Evolutionary conservation across 352 stramenopile species (phyloP).

Genomic region (Phytophthora cajani): DNA sequence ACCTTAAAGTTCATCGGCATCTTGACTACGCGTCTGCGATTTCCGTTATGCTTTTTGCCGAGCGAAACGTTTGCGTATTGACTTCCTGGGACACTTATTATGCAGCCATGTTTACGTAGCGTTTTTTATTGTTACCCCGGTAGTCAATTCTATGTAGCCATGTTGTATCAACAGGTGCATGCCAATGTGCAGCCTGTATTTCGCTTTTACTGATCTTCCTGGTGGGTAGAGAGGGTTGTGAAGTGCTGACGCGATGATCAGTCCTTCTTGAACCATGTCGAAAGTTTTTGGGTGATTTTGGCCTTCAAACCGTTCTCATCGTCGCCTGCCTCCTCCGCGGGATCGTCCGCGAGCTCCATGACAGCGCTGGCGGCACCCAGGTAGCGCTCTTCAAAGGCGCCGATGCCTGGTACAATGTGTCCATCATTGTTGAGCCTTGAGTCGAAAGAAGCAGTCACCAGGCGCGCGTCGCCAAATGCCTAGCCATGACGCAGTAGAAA

Average conservation of each 20-base stretch:
- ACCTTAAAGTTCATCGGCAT: conserved; percentile 76
- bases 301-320: conserved; percentile 49
- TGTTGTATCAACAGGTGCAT: background rate
- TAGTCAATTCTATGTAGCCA: background rate
- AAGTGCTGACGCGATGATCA: conserved; percentile 5
- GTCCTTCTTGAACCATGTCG: conserved; percentile 45
- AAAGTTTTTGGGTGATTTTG: conserved; percentile 50
- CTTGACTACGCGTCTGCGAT: conserved; percentile 2
- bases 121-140: background rate
- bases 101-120: background rate
- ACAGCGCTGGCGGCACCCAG: conserved; percentile 42
- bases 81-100: background rate
- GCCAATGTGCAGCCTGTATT: background rate
- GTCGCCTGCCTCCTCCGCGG: conserved; percentile 20
- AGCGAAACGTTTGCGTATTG: conserved; percentile 1
- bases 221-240: background rate
- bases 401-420: conserved; percentile 76
- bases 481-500: conserved; percentile 13
- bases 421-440: conserved; percentile 58
- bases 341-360: conserved; percentile 46
- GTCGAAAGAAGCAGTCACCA: conserved; percentile 85
- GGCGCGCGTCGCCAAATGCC: conserved; percentile 71
- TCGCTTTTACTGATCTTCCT: background rate
- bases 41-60: background rate
- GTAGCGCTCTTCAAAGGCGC: conserved; percentile 81